phyloP scores from a whole-genome alignment of 208 protist genomes.

The Angomonas ambiguus region DNA sequence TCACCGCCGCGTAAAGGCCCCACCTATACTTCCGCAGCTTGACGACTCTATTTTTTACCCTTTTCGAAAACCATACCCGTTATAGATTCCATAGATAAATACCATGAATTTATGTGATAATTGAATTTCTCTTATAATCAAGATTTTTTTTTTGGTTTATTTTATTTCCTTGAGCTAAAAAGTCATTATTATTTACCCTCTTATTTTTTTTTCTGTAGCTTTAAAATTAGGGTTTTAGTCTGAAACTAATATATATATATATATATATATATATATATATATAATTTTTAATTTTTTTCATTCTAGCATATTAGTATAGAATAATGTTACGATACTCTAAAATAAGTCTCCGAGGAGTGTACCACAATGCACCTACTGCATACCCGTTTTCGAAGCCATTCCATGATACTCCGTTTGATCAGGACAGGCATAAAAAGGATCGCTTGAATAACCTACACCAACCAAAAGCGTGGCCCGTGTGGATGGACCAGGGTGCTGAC shows the following conservation, averaged over 20 bases:
- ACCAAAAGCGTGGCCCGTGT: conserved; percentile 61
- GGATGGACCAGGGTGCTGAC: conserved; percentile 87
- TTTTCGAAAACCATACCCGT: conserved; percentile 34
- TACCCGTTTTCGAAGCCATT: conserved; percentile 87
- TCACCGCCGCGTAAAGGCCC: conserved; percentile 40
- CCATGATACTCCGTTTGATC: conserved; percentile 85
- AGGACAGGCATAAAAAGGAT: conserved; percentile 61
- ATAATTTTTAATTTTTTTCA: neutral
- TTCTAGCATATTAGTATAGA: neutral
- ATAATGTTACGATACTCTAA: neutral
- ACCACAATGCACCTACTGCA: conserved; percentile 78
- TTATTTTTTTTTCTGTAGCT: too few relatives aligned
- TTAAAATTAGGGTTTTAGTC: neutral
- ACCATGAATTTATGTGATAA: neutral
- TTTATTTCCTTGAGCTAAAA: too few relatives aligned
- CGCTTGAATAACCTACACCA: conserved; percentile 28
- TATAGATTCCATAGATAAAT: conserved; percentile 12
- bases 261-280: neutral
- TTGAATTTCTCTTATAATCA: too few relatives aligned
- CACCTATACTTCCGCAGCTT: conserved; percentile 54
- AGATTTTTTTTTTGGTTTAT: too few relatives aligned
- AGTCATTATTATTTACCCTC: too few relatives aligned
- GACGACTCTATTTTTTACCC: conserved; percentile 77
- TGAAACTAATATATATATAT: neutral
- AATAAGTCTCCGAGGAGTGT: conserved; percentile 47